Conservation (phyloP, 192 early-diverging fungal species). For the Piromyces finnis region DNA sequence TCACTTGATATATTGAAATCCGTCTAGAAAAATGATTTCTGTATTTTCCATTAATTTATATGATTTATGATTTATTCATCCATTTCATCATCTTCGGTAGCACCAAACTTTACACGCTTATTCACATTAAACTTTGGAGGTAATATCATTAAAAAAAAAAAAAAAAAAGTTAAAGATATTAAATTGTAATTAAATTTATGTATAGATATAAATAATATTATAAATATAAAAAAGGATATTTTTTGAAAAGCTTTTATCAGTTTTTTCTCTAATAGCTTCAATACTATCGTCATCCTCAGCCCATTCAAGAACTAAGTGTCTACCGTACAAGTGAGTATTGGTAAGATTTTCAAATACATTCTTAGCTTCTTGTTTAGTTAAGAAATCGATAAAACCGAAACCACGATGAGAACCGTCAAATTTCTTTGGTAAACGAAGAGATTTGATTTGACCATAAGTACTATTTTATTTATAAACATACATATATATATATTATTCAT, state of each 20-base stretch:
- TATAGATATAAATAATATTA: no score
- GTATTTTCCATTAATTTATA: no score
- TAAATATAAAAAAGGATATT: background rate
- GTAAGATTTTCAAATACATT: conserved; percentile 69
- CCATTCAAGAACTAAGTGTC: conserved; percentile 92
- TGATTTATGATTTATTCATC: background rate
- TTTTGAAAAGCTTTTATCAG: conserved; percentile 47
- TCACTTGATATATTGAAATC: no score
- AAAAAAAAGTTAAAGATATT: background rate
- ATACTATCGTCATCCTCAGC: conserved; percentile 70
- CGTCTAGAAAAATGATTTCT: no score
- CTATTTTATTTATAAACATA: no score
- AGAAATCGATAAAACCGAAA: conserved; percentile 95
- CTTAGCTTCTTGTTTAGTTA: conserved; percentile 89
- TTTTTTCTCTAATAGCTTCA: conserved; percentile 70
- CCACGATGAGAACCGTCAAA: conserved; percentile 85
- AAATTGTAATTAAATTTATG: no score
- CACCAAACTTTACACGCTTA: background rate
- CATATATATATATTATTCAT: no score
- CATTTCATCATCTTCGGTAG: background rate
- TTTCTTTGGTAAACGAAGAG: conserved; percentile 86
- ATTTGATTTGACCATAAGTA: conserved; percentile 85
- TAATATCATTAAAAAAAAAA: background rate
- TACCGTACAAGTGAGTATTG: conserved; percentile 90
- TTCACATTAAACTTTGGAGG: background rate